Evolutionary conservation across 2,329 filamentous ascomycete genomes (phyloP).

Genomic region (Fusarium heterosporum): DNA sequence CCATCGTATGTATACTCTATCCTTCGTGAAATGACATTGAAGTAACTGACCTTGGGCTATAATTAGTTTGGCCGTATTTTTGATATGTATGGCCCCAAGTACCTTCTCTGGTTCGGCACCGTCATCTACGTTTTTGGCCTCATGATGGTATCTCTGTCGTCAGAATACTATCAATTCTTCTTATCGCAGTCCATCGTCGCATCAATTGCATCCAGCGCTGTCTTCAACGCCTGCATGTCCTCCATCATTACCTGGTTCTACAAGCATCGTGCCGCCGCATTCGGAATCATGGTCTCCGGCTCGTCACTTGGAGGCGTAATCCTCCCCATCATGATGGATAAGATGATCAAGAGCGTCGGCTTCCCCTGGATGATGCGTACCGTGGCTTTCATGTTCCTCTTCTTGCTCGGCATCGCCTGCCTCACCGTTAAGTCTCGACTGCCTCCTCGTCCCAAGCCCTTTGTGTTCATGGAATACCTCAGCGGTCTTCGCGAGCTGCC

Average conservation of each 20-base stretch:
- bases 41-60: neutral
- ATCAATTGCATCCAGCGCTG: conserved; percentile 56
- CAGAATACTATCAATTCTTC: conserved; percentile 59
- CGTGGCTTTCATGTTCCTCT: conserved; percentile 60
- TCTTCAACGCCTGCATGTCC: conserved; percentile 58
- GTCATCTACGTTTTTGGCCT: conserved; percentile 70
- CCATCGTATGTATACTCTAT: conserved; percentile 53
- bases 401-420: conserved; percentile 50
- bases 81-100: conserved; percentile 72
- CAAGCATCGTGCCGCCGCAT: conserved; percentile 62
- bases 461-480: conserved; percentile 61
- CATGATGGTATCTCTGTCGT: conserved; percentile 71
- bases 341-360: conserved; percentile 61
- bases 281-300: conserved; percentile 65
- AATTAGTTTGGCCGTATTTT: conserved; percentile 67
- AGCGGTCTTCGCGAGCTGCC: conserved; percentile 59
- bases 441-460: conserved; percentile 59
- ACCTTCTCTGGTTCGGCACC: conserved; percentile 65
- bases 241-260: conserved; percentile 64
- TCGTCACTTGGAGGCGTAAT: conserved; percentile 66
- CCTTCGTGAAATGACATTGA: neutral
- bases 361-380: conserved; percentile 63
- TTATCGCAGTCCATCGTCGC: conserved; percentile 57
- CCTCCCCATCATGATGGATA: conserved; percentile 70
- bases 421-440: conserved; percentile 53